Conservation (phyloP, 106 monocot genomes). For the Triglochin maritima region DNA sequence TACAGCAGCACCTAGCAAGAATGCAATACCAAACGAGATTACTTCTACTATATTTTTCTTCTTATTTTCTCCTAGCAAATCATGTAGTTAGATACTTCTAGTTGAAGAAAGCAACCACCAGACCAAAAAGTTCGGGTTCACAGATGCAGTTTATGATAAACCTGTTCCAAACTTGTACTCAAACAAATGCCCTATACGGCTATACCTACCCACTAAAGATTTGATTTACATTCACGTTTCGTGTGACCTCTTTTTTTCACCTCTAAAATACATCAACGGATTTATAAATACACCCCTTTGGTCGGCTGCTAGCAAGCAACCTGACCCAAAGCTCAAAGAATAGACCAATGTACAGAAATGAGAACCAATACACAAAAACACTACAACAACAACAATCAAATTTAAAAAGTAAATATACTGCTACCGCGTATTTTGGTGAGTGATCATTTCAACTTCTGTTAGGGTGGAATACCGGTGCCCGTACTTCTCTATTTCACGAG, state of each 20-base stretch:
- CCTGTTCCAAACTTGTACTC: too few species aligned
- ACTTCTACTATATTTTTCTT: too few species aligned
- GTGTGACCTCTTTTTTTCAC: not conserved
- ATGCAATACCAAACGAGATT: too few species aligned
- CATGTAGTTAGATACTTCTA: too few species aligned
- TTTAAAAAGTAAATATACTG: not conserved
- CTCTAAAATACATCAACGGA: not conserved
- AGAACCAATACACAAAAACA: not conserved
- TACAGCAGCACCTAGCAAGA: too few species aligned
- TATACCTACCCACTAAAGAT: not conserved
- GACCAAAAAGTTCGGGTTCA: too few species aligned
- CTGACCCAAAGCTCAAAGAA: constrained; percentile 8
- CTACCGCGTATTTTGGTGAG: not conserved
- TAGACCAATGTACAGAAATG: not conserved
- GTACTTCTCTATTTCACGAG: constrained; percentile 68
- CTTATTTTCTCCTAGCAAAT: too few species aligned
- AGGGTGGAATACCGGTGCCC: not conserved
- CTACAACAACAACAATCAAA: not conserved
- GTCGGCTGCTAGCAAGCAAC: not conserved
- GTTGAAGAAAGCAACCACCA: too few species aligned
- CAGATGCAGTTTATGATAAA: too few species aligned
- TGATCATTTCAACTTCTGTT: constrained; percentile 38
- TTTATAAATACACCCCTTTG: constrained; percentile 1
- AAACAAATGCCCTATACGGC: too few species aligned
- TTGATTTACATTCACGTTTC: not conserved